These are phyloP conservation scores for Mycena capillaripes DNA, from an alignment of 768 basidiomycete species.

Conservation along the genomic window DNA sequence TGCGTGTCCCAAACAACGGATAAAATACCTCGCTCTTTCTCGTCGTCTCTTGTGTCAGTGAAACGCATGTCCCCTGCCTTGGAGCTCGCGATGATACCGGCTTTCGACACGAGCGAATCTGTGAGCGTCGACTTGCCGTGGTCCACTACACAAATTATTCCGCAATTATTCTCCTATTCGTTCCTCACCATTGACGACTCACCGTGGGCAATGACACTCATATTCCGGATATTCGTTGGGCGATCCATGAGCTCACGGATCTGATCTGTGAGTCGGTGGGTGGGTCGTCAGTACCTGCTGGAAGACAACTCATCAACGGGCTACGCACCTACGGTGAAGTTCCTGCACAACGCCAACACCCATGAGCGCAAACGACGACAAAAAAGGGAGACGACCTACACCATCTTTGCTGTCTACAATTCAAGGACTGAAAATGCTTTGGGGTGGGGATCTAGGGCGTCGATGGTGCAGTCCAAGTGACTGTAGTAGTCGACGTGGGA, in stretches of 20 bases:
- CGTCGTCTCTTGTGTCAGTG: constrained; percentile 97
- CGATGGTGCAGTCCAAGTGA: constrained; percentile 8
- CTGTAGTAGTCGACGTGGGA: constrained; percentile 33
- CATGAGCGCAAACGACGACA: constrained; percentile 45
- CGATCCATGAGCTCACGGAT: constrained; percentile 90
- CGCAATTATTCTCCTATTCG: constrained; percentile 25
- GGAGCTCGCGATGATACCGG: constrained; percentile 96
- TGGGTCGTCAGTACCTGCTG: constrained; percentile 29
- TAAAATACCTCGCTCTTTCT: constrained; percentile 91
- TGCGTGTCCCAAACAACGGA: too few relatives aligned
- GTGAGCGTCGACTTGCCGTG: constrained; percentile 99
- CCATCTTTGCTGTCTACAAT: constrained; percentile 74
- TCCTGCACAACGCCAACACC: constrained; percentile 61
- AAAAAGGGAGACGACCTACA: constrained; percentile 67
- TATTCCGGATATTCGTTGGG: constrained; percentile 85
- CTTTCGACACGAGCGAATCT: constrained; percentile 98
- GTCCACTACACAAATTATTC: constrained; percentile 77
- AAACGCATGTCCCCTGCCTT: constrained; percentile 98
- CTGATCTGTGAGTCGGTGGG: constrained; percentile 73
- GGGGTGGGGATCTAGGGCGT: constrained; percentile 17
- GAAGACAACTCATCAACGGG: constrained; percentile 8
- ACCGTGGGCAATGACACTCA: constrained; percentile 75
- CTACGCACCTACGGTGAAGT: constrained; percentile 88
- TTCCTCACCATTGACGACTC: constrained; percentile 44
- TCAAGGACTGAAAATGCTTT: constrained; percentile 49